Base-by-base conservation (phyloP, 148 eudicot species). In the Rhododendron ferrugineum region DNA sequence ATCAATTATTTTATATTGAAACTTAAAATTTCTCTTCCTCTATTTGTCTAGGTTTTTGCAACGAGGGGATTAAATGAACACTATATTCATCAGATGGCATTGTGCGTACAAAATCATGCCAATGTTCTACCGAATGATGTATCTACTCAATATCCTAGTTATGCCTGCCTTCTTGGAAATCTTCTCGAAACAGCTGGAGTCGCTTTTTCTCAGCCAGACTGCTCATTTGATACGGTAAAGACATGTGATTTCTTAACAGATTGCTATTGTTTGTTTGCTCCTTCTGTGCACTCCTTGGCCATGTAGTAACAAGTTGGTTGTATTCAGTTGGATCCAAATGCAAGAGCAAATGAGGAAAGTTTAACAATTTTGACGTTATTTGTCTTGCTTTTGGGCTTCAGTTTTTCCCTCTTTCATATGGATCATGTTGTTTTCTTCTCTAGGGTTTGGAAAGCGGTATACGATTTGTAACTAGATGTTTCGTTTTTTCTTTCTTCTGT, bases 141-240 rank as follows among this genome's bases (percentile, higher is more conserved):
- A 82, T 92, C 98, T 87, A 64, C 86, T 52, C 98, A 92, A 82
- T 92, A 88, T 89, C 99, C 99, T 83, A 90, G 98, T 89, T 95
- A 91, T 92, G 99, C 99, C 9, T 95, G 98, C 88, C 97, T 97
- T 86, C 96, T 97, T 75, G 99, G 96, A 78, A 97, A 97, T 91
- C 50, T 92, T 85, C 82, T 95, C 82, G 98, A 95, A 91, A 92
- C 92, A 85, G 94, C 93, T 88, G 89, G 91, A 80, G 86, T 90
- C 84, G 91, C 94, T 86, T 86, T 97, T 49, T 85, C 95, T 42
- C 91, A 88, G 84, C 87, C 90, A 84, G 89, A 87, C 78, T 89
- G 91, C 86, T 90, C 95, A 66, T 90, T 91, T 89, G 93, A 93
- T 88, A 89, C 90, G 96, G 99, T 97, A 89, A 88, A 89, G 85